Evolutionary conservation across 2,329 filamentous ascomycete genomes (phyloP), one percentile per base, ranked within the genome.

Genomic region (Fusarium irregulare): DNA sequence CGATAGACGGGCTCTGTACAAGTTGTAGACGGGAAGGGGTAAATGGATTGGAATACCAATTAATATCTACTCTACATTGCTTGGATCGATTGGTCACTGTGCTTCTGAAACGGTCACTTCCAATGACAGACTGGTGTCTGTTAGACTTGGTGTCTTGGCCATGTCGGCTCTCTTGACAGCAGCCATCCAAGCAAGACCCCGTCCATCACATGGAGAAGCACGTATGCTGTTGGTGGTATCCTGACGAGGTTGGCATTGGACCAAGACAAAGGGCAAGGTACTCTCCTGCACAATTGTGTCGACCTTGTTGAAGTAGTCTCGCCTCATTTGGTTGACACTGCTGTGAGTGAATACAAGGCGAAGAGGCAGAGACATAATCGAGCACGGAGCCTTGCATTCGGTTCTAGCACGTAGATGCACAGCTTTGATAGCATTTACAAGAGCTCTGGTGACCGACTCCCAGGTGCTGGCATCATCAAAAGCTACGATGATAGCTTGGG

Each of bases 271-370:
- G 78, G 11, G 80, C 77, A 73, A 85, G 16, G 47, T 67, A 32
- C 75, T 76, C 20, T 68, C 55, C 6, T 80, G 79, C 2, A 85
- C 76, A 68, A 83, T 77, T 14, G 68, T 58, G 40, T 86, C 84
- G 37, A 86, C 80, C 32, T 77, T 75, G 50, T 83, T 78, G 62
- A 88, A 86, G 58, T 87, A 86, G 2, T 81, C 76, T 28, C 82
- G 80, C 48, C 82, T 82, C 30, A 81, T 76, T 21, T 70, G 76
- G 82, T 87, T 86, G 62, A 83, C 82, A 37, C 79, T 82, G 13
- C 64, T 71, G 44, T 83, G 76, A 32, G 74, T 78, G 70, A 88
- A 82, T n/a, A 87, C 63, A 34, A 80, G 58, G 18, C 81, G 79
- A 67, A 87, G 71, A 2, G 82, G 75, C 14, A 63, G 14, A 41